Base-by-base conservation (phyloP, 352 stramenopile genomes). In the Saprolegnia diclina region DNA sequence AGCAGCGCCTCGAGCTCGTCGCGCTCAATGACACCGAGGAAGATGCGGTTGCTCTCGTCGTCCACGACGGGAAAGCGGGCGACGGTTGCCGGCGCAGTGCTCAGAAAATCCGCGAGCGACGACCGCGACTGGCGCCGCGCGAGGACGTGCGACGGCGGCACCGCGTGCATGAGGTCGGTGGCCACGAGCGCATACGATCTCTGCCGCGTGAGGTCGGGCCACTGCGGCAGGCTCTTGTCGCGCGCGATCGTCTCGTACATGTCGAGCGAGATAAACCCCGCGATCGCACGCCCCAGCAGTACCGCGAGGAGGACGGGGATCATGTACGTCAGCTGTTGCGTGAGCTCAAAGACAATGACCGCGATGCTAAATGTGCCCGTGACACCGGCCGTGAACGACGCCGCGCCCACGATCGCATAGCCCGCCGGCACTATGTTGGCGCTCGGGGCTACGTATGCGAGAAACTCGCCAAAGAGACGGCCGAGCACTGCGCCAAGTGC, bases 341-440 rank as follows among this genome's bases (percentile, higher is more conserved):
- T 96, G n/a, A 97, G 80, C 64, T 95, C 85, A 38, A 92, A 91
- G 44, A 92, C 81, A 56, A 95, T 92, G 35, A 94, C 87, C 0
- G 83, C 87, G 57, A 91, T 87, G 56, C 76, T 88, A 55, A 95
- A 77, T 0, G 85, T 92, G 59, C 82, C 79, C 1, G 85, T 94
- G 29, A 90, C 83, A 1, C 82, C 82, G 11, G 84, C 87, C n/a
- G 84, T 90, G 65, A 94, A 91, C 18, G 85, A 88, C 10, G 87
- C 87, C 0, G 85, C 87, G 29, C 85, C 87, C 5, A 95, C 85
- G 26, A 95, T 80, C 7, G 85, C 85, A 55, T 94, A 95, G 0
- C 82, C 84, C 16, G 80, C 87, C 3, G 87, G 79, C 48, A 89
- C 76, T 0, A 92, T 75, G 46, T 89, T 73, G 42, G 42, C 53